These are phyloP conservation scores for Ogataea nitratoaversa DNA, from an alignment of 805 yeast genomes.

Conservation along the genomic window DNA sequence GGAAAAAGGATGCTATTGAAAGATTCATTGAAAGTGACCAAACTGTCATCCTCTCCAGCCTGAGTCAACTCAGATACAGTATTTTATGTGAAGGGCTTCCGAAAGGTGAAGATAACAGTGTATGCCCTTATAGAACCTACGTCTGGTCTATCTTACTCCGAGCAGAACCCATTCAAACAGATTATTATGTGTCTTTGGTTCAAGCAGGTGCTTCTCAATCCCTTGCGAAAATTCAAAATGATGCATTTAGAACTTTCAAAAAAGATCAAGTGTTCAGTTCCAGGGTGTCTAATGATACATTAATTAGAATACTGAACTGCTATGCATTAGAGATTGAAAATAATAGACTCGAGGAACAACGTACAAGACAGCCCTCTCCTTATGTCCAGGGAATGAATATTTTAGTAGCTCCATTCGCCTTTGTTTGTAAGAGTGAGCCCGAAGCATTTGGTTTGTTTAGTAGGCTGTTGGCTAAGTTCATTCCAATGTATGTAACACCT, in stretches of 20 bases:
- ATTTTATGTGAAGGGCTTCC: conserved; percentile 45
- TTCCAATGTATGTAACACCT: conserved; percentile 76
- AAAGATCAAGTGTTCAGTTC: conserved; percentile 62
- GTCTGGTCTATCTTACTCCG: conserved; percentile 79
- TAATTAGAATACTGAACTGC: conserved; percentile 68
- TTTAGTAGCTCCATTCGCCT: conserved; percentile 77
- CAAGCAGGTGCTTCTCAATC: conserved; percentile 48
- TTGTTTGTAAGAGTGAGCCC: conserved; percentile 73
- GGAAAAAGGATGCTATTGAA: conserved; percentile 53
- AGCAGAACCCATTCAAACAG: conserved; percentile 54
- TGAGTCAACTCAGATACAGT: conserved; percentile 50
- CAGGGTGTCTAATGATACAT: conserved; percentile 63
- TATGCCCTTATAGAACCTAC: conserved; percentile 65
- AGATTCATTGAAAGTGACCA: conserved; percentile 42
- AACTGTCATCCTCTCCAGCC: conserved; percentile 42
- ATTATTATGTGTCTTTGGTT: conserved; percentile 50
- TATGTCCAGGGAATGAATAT: conserved; percentile 96
- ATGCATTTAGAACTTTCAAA: conserved; percentile 80
- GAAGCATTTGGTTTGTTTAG: conserved; percentile 76
- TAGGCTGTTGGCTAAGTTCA: conserved; percentile 53
- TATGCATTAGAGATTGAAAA: conserved; percentile 48
- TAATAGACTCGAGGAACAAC: neutral
- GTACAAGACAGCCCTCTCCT: conserved; percentile 26
- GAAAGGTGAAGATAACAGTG: conserved; percentile 30
- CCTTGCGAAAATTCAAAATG: conserved; percentile 72